These are phyloP conservation scores for Martensiomyces pterosporus DNA, from an alignment of 192 early-diverging fungal species.

Conservation along the genomic window DNA sequence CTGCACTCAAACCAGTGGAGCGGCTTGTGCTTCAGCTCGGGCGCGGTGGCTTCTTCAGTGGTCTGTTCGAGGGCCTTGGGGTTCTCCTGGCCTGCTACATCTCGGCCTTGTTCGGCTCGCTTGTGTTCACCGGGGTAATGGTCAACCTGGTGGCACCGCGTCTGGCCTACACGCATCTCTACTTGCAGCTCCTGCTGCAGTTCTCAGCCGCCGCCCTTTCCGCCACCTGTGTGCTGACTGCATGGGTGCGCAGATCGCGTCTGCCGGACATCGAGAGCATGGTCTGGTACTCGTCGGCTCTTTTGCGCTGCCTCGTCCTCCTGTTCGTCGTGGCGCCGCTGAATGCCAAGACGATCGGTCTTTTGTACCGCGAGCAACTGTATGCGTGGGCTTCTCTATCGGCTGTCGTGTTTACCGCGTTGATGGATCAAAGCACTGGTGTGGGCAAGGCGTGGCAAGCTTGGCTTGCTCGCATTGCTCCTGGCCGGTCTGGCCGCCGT, in stretches of 20 bases:
- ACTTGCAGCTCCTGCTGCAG: constrained; percentile 25
- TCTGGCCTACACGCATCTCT: constrained; percentile 38
- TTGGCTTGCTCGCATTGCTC: neutral
- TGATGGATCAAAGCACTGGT: constrained; percentile 21
- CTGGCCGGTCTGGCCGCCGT: neutral
- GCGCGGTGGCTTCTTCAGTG: constrained; percentile 31
- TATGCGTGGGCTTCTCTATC: constrained; percentile 33
- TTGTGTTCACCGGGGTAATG: constrained; percentile 27
- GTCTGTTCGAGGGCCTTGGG: constrained; percentile 15
- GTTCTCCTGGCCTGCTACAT: constrained; percentile 4
- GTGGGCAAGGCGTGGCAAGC: constrained; percentile 16
- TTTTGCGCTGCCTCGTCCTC: constrained; percentile 31
- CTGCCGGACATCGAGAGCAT: constrained; percentile 16
- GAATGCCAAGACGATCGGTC: constrained; percentile 19
- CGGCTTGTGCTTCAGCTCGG: constrained; percentile 41
- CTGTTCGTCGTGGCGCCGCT: constrained; percentile 34
- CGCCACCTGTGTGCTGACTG: constrained; percentile 18
- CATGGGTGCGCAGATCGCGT: constrained; percentile 28
- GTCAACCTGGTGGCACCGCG: constrained; percentile 31
- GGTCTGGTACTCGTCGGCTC: constrained; percentile 33
- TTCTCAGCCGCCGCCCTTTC: constrained; percentile 26
- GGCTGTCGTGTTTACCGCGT: constrained; percentile 22
- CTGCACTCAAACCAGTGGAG: constrained; percentile 5
- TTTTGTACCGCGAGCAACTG: constrained; percentile 38
- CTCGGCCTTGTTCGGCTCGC: constrained; percentile 20